Evolutionary conservation across 768 basidiomycete genomes (phyloP), one percentile per base, ranked within the genome.

Genomic region (Russula dissimulans): DNA sequence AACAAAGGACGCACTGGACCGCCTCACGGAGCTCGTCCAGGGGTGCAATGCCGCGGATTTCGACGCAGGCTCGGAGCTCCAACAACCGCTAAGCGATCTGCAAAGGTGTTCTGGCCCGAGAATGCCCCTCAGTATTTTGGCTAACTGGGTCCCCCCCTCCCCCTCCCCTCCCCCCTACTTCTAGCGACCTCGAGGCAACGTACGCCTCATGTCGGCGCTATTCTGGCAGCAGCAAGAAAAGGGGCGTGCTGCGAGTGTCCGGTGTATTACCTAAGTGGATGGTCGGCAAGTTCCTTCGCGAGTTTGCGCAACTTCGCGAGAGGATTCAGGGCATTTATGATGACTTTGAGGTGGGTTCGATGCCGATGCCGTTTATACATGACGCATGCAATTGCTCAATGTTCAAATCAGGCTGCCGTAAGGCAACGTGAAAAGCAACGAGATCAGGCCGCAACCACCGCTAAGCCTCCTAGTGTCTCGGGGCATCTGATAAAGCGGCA

Each of bases 221-320:
- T 32, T 36, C 44, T 17, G 4, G 5, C 54, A 61, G 56, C 54
- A 61, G 56, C 44, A 61, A 48, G 36, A 51, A 50, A 38, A 45
- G 56, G 3, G 43, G 6, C 3, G 22, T 57, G 8, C 5, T 46
- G 41, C 56, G 56, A 22, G 50, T 61, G 12, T 52, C 56, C 15
- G 31, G 32, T 12, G 38, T 61, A 45, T 57, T 62, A 42, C 61
- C 56, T 32, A 62, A 57, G 41, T 57, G 56, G 56, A 22, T 62
- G 31, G 32, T 38, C 32, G 45, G 56, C 55, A 62, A 62, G 6
- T 47, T 43, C 32, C 22, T 48, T 22, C 22, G 51, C 22, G 50
- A 57, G 15, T 46, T 52, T 26, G 26, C 26, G 9, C 22, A 31
- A 36, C 56, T 62, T 57, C 46, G 48, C 12, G 43, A 32, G 45